A percentile compares a stretch with the other conserved stretches of the same genome.
Evolutionary conservation across 768 basidiomycete species (phyloP).

Genomic region (Tephrocybe rancida): DNA sequence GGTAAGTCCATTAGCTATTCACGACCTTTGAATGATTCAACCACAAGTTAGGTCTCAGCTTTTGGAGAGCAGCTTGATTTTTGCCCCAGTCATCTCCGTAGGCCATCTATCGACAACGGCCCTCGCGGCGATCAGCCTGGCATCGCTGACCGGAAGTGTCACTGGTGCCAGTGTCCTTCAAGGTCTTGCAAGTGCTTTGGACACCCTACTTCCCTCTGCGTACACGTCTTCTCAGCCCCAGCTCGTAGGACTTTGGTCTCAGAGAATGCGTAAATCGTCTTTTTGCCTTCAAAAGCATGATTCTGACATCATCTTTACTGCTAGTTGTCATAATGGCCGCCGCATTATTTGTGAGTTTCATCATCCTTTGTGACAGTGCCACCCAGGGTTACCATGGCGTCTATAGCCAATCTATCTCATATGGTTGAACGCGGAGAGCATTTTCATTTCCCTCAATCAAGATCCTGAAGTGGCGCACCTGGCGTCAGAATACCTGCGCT

Average conservation of each 20-base stretch:
- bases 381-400: slow-evolving; percentile 31
- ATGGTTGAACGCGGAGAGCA: slow-evolving; percentile 83
- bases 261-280: slow-evolving; percentile 65
- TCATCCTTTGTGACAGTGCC: slow-evolving; percentile 4
- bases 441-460: slow-evolving; percentile 75
- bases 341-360: slow-evolving; percentile 53
- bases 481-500: slow-evolving; percentile 76
- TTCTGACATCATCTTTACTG: background rate
- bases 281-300: no score
- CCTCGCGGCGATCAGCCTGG: slow-evolving; percentile 81
- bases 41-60: slow-evolving; percentile 58
- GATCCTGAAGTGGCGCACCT: slow-evolving; percentile 81
- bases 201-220: slow-evolving; percentile 90
- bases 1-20: background rate
- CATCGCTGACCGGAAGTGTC: slow-evolving; percentile 70
- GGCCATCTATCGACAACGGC: slow-evolving; percentile 89
- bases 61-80: slow-evolving; percentile 82
- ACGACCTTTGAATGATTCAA: background rate
- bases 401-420: slow-evolving; percentile 54
- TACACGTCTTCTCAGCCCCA: slow-evolving; percentile 88
- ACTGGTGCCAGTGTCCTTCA: slow-evolving; percentile 79
- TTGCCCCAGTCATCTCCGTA: slow-evolving; percentile 82
- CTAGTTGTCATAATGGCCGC: slow-evolving; percentile 62
- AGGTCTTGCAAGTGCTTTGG: slow-evolving; percentile 81
- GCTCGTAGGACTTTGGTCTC: slow-evolving; percentile 87